Conservation (phyloP, 176 grass and related monocot genomes). For the Oryza brachyantha region DNA sequence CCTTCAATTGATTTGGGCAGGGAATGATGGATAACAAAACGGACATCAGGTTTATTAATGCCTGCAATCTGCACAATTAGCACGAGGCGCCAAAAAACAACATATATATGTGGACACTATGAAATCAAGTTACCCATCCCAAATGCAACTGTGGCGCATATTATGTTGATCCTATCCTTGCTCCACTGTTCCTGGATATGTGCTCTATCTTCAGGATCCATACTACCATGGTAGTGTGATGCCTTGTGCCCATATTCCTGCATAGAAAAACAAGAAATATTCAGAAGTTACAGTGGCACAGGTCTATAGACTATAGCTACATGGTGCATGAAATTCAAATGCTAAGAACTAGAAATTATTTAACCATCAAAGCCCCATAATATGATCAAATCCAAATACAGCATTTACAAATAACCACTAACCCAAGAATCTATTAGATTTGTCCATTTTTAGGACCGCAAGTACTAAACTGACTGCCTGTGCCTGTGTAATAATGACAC, state of each 20-base stretch:
- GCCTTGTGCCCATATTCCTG: slow-evolving; percentile 77
- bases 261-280: not conserved
- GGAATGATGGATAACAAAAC: slow-evolving; percentile 98
- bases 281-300: slow-evolving; percentile 9
- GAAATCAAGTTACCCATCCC: slow-evolving; percentile 80
- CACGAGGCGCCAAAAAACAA: slow-evolving; percentile 17
- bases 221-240: slow-evolving; percentile 81
- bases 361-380: slow-evolving; percentile 2
- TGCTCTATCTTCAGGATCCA: slow-evolving; percentile 73
- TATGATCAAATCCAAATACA: slow-evolving; percentile 1
- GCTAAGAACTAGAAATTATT: slow-evolving; percentile 8
- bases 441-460: not conserved
- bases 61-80: slow-evolving; percentile 51
- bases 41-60: slow-evolving; percentile 99
- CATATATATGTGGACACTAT: slow-evolving; percentile 3
- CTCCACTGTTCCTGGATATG: slow-evolving; percentile 74
- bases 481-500: not conserved
- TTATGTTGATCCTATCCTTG: slow-evolving; percentile 86
- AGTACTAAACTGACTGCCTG: not conserved
- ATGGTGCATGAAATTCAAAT: not conserved
- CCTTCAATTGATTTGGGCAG: slow-evolving; percentile 98
- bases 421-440: not conserved
- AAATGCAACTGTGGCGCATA: slow-evolving; percentile 98
- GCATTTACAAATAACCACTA: not conserved
- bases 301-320: not conserved